Conservation (phyloP, 2,329 filamentous ascomycete genomes). For the Biscogniauxia marginata region DNA sequence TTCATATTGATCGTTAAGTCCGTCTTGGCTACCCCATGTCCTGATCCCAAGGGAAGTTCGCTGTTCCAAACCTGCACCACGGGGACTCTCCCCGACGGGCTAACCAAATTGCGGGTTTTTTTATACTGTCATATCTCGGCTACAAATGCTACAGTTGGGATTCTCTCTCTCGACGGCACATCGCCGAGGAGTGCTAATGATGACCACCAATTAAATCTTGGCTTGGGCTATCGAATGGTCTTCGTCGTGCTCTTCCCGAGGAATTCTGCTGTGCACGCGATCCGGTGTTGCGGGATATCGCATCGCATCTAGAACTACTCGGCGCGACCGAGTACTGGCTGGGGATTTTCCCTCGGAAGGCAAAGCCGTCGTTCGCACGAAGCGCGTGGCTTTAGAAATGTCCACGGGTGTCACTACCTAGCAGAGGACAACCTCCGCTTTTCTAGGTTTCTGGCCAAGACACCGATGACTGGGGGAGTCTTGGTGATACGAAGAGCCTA, state of each 20-base stretch:
- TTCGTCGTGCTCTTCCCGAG: neutral
- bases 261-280: neutral
- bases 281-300: neutral
- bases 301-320: neutral
- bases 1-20: too few relatives aligned
- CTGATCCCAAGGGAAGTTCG: neutral
- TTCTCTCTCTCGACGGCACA: neutral
- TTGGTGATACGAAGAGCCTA: neutral
- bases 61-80: neutral
- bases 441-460: too few relatives aligned
- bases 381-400: too few relatives aligned
- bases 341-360: neutral
- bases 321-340: neutral
- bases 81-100: neutral
- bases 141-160: neutral
- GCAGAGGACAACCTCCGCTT: too few relatives aligned
- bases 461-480: too few relatives aligned
- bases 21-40: neutral
- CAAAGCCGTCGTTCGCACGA: too few relatives aligned
- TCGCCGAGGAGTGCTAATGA: neutral
- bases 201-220: neutral
- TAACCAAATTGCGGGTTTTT: neutral
- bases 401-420: too few relatives aligned
- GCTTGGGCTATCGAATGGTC: neutral
- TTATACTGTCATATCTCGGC: too few relatives aligned